These are phyloP conservation scores for Biscogniauxia marginata DNA, from an alignment of 2,329 filamentous ascomycete species.

Conservation along the genomic window DNA sequence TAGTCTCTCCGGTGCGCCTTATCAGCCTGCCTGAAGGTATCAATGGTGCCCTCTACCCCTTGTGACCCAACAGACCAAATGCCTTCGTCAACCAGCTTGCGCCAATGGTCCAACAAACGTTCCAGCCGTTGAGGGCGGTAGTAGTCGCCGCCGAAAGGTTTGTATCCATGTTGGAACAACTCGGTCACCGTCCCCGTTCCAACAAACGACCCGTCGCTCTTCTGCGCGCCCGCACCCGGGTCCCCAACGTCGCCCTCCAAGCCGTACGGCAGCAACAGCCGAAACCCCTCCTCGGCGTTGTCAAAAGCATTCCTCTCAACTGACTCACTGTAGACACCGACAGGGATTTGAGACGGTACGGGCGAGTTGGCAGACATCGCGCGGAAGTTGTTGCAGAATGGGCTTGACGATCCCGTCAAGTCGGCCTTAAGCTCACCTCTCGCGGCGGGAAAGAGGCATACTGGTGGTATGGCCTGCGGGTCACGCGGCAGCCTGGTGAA, in stretches of 20 bases:
- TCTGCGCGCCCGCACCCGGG: constrained; percentile 15
- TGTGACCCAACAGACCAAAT: constrained; percentile 27
- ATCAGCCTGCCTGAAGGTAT: constrained; percentile 29
- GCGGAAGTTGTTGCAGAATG: constrained; percentile 7
- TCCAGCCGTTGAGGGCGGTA: constrained; percentile 27
- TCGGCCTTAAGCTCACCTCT: constrained; percentile 5
- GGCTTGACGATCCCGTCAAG: too few relatives aligned
- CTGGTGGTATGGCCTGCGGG: constrained; percentile 19
- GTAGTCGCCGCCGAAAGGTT: constrained; percentile 33
- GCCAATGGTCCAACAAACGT: constrained; percentile 28
- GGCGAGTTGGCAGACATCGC: constrained; percentile 1
- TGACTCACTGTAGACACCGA: constrained; percentile 28
- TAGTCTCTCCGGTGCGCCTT: constrained; percentile 16
- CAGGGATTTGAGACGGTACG: constrained; percentile 19
- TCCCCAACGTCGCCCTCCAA: constrained; percentile 8
- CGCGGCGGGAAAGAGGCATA: constrained; percentile 28
- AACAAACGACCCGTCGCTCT: constrained; percentile 28
- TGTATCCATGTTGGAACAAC: constrained; percentile 35
- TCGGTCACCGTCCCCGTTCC: constrained; percentile 16
- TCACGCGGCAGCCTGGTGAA: constrained; percentile 18
- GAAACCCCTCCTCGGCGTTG: constrained; percentile 31
- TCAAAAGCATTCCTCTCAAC: constrained; percentile 21
- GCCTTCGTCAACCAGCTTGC: constrained; percentile 23
- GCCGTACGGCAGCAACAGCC: constrained; percentile 23
- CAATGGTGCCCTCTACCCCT: constrained; percentile 29